phyloP scores from a whole-genome alignment of 805 yeast genomes.

The Schwanniomyces occidentalis region DNA sequence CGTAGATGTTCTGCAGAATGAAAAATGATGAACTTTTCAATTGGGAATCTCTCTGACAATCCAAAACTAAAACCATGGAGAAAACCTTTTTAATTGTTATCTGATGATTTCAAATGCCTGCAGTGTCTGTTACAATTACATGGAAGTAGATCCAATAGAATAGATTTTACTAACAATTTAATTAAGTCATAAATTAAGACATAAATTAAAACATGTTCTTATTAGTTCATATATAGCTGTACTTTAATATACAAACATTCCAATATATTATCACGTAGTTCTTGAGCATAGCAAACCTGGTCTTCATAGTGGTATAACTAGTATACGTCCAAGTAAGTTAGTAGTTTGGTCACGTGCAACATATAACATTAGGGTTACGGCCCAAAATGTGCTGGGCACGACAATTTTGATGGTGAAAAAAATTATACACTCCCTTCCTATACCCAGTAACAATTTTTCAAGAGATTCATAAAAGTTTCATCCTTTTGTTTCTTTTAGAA shows the following conservation, averaged over 20 bases:
- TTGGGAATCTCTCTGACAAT: slow-evolving; percentile 41
- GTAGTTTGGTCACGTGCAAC: slow-evolving; percentile 3
- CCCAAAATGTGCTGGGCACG: slow-evolving; percentile 8
- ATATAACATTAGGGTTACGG: slow-evolving; percentile 10
- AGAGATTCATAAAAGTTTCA: background rate
- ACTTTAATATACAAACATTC: no score
- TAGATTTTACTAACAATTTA: no score
- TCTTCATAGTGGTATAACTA: no score
- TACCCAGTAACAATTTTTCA: slow-evolving; percentile 6
- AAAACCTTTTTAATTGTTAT: slow-evolving; percentile 19
- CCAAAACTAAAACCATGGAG: slow-evolving; percentile 25
- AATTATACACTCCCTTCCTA: no score
- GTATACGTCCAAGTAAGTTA: no score
- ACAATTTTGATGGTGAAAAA: no score
- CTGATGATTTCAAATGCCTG: slow-evolving; percentile 11
- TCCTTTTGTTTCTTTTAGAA: background rate
- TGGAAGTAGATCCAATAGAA: no score
- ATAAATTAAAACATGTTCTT: no score
- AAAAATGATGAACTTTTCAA: slow-evolving; percentile 29
- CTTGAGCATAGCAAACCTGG: no score
- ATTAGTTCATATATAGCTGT: no score
- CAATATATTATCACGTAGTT: no score
- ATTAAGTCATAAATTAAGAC: no score
- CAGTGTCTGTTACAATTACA: background rate
- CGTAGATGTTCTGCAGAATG: background rate